phyloP scores from a whole-genome alignment of 2,329 filamentous ascomycete genomes.

The Aspergillus ochraceus region DNA sequence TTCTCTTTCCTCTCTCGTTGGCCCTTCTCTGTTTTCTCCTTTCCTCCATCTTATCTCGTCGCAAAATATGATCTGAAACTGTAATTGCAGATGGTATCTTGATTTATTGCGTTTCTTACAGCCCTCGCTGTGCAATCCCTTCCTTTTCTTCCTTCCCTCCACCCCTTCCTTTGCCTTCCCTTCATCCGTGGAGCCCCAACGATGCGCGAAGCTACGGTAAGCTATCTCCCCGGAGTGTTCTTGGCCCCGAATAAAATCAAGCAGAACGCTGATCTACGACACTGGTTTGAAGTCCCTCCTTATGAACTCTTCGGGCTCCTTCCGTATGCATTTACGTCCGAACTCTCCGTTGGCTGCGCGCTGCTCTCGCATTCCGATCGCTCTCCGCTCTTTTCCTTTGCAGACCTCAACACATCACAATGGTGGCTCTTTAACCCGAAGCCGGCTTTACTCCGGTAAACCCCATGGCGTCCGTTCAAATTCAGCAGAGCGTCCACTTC shows the following conservation, averaged over 20 bases:
- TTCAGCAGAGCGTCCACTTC: constrained; percentile 13
- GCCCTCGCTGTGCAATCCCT: constrained; percentile 27
- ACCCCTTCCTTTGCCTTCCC: constrained; percentile 14
- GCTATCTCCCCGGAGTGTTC: constrained; percentile 5
- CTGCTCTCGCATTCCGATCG: constrained; percentile 18
- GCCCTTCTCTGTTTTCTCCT: constrained; percentile 2
- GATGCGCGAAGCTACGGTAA: constrained; percentile 35
- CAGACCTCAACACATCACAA: constrained; percentile 20
- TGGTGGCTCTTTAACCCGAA: constrained; percentile 14
- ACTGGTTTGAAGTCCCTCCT: constrained; percentile 22
- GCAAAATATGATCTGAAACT: constrained; percentile 26
- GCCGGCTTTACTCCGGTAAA: constrained; percentile 20
- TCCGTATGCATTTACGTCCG: constrained; percentile 24
- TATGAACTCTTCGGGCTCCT: constrained; percentile 21
- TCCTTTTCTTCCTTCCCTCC: constrained; percentile 21
- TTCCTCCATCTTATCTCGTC: constrained; percentile 5
- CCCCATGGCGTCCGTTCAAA: constrained; percentile 12
- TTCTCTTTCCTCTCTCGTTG: constrained; percentile 2
- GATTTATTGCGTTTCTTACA: constrained; percentile 14
- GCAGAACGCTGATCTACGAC: not conserved
- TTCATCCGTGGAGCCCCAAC: constrained; percentile 17
- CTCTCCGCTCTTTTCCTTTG: constrained; percentile 32
- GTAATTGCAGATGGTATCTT: constrained; percentile 15
- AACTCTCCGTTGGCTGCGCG: constrained; percentile 18
- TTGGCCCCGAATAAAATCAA: not conserved